Percentiles rank a stretch among this genome's conserved stretches.
Conservation (phyloP, 257 asterid species). For the Primulina tabacum region DNA sequence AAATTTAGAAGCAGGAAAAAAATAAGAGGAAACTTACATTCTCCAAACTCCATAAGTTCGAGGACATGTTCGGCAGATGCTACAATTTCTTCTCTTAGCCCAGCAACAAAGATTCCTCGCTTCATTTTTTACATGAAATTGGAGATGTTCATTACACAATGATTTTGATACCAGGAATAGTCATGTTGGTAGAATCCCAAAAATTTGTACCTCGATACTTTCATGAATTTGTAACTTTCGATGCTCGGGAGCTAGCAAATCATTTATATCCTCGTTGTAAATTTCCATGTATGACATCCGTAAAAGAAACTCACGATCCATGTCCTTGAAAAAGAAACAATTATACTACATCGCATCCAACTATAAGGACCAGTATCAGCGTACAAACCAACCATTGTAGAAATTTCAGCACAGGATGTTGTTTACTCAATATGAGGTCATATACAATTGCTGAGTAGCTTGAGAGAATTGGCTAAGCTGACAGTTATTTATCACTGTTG, state of each 20-base stretch:
- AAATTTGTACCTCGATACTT: conserved; percentile 68
- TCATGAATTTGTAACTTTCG: conserved; percentile 89
- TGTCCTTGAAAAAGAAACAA: conserved; percentile 42
- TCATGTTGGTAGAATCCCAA: conserved; percentile 1
- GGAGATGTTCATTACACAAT: not conserved
- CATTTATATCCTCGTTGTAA: conserved; percentile 95
- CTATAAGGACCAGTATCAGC: conserved; percentile 17
- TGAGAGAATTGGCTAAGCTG: not conserved
- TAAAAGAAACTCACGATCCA: conserved; percentile 75
- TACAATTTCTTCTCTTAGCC: conserved; percentile 92
- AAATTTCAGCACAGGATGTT: conserved; percentile 8
- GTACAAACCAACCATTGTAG: not conserved
- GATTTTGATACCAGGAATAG: not conserved
- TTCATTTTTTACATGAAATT: conserved; percentile 31
- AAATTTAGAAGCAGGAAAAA: conserved; percentile 7
- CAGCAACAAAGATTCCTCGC: conserved; percentile 97
- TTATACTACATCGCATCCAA: conserved; percentile 17
- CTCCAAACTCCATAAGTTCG: conserved; percentile 82
- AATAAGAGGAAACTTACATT: conserved; percentile 51
- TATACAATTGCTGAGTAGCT: too few relatives aligned
- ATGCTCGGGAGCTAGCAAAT: conserved; percentile 90
- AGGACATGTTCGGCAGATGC: conserved; percentile 89
- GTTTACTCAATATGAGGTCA: conserved; percentile 9
- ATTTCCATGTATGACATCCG: conserved; percentile 99
- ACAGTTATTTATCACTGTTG: too few relatives aligned